phyloP scores from a whole-genome alignment of 75 land plant species.

The Cryptomeria japonica region DNA sequence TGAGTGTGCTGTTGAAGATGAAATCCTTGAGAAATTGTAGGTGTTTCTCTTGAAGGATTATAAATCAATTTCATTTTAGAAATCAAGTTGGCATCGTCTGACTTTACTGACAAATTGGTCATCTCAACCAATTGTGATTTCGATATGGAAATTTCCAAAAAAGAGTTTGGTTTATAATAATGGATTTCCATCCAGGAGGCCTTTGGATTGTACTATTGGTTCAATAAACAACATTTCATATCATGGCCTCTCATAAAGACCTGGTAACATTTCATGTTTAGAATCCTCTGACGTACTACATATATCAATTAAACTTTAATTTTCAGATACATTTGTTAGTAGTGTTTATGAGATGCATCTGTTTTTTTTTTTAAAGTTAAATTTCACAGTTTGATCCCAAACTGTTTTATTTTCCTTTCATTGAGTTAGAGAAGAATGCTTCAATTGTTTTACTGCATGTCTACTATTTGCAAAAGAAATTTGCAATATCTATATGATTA shows the following conservation, averaged over 20 bases:
- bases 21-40: neutral
- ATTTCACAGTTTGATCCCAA: neutral
- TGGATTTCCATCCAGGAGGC: constrained; percentile 12
- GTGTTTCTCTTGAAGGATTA: neutral
- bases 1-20: constrained; percentile 3
- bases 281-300: neutral
- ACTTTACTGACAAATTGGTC: constrained; percentile 5
- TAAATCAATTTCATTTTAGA: neutral
- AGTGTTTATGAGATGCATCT: neutral
- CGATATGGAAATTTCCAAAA: neutral
- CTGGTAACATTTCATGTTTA: neutral
- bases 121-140: constrained; percentile 7
- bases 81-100: neutral
- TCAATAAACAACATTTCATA: neutral
- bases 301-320: neutral
- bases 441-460: neutral
- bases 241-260: neutral
- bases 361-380: neutral
- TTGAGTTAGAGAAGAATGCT: neutral
- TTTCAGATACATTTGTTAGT: neutral
- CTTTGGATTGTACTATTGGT: neutral
- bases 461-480: neutral
- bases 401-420: neutral
- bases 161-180: constrained; percentile 8
- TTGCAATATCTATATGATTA: neutral